Conservation (phyloP, 2,329 filamentous ascomycete genomes). For the Sordariomycetes sp. region DNA sequence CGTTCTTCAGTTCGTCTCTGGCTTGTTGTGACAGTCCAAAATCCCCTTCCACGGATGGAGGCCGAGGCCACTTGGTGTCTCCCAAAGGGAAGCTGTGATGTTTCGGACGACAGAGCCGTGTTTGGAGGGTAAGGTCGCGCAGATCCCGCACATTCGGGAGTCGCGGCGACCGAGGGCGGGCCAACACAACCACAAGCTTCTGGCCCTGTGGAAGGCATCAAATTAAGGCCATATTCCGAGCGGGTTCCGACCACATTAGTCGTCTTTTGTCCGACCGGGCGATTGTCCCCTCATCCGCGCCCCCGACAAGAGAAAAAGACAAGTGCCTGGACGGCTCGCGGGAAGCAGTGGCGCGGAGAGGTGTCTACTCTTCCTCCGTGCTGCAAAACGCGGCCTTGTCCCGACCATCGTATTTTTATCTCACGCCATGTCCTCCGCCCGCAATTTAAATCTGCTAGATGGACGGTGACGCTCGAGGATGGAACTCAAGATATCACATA, state of each 20-base stretch:
- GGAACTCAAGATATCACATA: constrained; percentile 5
- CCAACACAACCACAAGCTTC: neutral
- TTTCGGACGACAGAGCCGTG: neutral
- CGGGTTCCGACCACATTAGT: neutral
- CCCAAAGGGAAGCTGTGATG: neutral
- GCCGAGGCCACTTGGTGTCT: neutral
- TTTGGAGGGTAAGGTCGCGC: neutral
- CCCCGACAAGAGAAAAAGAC: neutral
- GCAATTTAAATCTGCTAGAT: constrained; percentile 6
- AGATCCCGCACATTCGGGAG: neutral
- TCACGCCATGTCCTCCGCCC: neutral
- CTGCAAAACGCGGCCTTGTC: neutral
- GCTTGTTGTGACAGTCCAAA: neutral
- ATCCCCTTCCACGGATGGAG: neutral
- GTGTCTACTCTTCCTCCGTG: constrained; percentile 5
- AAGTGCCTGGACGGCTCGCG: neutral
- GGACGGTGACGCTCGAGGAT: neutral
- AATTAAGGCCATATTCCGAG: neutral
- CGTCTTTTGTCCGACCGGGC: constrained; percentile 2
- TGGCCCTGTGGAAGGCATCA: constrained; percentile 1
- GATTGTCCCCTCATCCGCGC: neutral
- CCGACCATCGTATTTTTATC: constrained; percentile 1
- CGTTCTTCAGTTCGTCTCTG: neutral
- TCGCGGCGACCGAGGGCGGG: neutral
- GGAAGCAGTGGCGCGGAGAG: constrained; percentile 1